Evolutionary conservation across 176 grass and related monocot species (phyloP).

Genomic region (Oryza australiensis): DNA sequence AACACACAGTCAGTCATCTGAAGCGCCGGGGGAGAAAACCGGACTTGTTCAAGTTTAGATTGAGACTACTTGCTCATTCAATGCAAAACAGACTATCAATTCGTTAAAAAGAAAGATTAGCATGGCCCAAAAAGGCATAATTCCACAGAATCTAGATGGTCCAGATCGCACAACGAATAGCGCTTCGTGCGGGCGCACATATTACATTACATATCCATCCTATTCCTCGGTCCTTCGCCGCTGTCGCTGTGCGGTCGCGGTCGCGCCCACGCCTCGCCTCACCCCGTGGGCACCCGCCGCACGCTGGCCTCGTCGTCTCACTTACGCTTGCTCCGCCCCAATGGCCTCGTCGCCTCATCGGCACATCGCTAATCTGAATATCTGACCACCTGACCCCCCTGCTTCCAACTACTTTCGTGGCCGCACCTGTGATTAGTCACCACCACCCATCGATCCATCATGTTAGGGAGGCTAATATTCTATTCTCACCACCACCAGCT

Average conservation of each 20-base stretch:
- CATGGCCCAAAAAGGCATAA: not conserved
- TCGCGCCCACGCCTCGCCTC: not conserved
- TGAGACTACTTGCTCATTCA: not conserved
- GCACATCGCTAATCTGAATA: not conserved
- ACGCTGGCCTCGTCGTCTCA: not conserved
- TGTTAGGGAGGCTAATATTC: not conserved
- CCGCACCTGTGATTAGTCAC: not conserved
- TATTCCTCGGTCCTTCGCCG: not conserved
- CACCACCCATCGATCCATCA: not conserved
- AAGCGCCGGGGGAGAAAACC: not conserved
- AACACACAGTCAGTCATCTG: not conserved
- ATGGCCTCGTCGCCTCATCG: not conserved
- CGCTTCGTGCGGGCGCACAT: not conserved
- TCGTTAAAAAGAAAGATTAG: not conserved
- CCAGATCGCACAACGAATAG: not conserved
- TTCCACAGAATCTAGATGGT: not conserved
- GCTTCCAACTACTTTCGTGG: not conserved
- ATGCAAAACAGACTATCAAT: not conserved
- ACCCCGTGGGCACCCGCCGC: not conserved
- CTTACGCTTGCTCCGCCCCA: not conserved
- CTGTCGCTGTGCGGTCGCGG: not conserved
- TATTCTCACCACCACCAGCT: not conserved
- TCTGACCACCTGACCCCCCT: not conserved
- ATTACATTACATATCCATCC: not conserved
- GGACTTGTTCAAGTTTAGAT: not conserved